Evolutionary conservation across 176 grass and related monocot genomes (phyloP).

Genomic region (Areca catechu): DNA sequence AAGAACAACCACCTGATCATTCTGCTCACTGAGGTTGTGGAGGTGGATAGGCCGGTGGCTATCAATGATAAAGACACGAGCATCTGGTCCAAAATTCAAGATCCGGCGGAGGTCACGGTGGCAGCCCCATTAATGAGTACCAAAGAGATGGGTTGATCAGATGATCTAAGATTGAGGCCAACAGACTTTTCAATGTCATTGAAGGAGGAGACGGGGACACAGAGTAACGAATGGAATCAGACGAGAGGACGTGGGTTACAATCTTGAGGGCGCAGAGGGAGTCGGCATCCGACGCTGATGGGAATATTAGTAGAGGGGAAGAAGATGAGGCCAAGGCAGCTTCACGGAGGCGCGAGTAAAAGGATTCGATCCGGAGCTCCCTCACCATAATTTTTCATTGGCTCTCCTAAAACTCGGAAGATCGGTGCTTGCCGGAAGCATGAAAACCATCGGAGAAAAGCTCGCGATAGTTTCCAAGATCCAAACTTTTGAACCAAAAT

Average conservation of each 20-base stretch:
- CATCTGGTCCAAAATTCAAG: conserved; percentile 27
- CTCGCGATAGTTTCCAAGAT: too few relatives aligned
- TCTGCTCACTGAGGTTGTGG: conserved; percentile 57
- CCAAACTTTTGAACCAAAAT: too few relatives aligned
- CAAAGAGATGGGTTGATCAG: conserved; percentile 29
- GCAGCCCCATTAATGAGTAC: conserved; percentile 85
- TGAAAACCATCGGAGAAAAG: too few relatives aligned
- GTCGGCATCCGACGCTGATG: conserved; percentile 69
- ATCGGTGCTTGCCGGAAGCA: too few relatives aligned
- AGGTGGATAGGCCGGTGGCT: conserved; percentile 75
- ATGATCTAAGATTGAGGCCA: conserved; percentile 21
- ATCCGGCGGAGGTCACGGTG: conserved; percentile 47
- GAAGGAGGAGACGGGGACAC: conserved; percentile 54
- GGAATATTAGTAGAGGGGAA: conserved; percentile 70
- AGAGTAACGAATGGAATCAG: conserved; percentile 41
- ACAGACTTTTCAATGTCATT: conserved; percentile 6
- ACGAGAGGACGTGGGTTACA: conserved; percentile 60
- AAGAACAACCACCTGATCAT: conserved; percentile 65
- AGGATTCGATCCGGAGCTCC: conserved; percentile 46
- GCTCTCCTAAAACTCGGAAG: too few relatives aligned
- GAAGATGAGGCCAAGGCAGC: conserved; percentile 24
- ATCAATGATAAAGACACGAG: conserved; percentile 52
- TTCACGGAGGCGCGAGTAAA: conserved; percentile 54
- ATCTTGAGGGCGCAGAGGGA: conserved; percentile 64
- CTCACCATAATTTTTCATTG: conserved; percentile 39